These are phyloP conservation scores for Fraxinus latifolia DNA, from an alignment of 305 asterid genomes.

Conservation along the genomic window DNA sequence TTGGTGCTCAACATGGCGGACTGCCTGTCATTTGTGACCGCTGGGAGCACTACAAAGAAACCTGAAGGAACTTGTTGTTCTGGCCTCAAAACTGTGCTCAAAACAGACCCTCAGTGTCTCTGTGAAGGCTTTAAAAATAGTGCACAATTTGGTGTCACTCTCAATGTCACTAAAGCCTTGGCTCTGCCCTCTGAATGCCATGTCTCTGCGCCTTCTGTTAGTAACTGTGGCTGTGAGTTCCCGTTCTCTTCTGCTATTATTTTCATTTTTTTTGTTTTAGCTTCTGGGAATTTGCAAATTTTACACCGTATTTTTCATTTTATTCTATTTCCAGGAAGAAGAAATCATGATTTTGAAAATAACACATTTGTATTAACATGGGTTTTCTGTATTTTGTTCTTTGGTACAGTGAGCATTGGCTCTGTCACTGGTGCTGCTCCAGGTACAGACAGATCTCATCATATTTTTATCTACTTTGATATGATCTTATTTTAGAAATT, in stretches of 20 bases:
- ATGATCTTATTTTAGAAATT: too few species aligned
- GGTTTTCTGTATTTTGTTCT: background rate
- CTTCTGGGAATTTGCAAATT: too few species aligned
- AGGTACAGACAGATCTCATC: background rate
- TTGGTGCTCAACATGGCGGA: slow-evolving; percentile 64
- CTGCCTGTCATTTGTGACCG: slow-evolving; percentile 64
- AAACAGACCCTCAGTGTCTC: slow-evolving; percentile 63
- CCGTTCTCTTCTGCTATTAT: background rate
- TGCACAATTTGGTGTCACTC: slow-evolving; percentile 72
- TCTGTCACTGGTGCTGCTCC: slow-evolving; percentile 4
- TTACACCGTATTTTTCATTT: too few species aligned
- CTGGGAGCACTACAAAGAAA: slow-evolving; percentile 49
- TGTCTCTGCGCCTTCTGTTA: slow-evolving; percentile 60
- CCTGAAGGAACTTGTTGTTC: slow-evolving; percentile 70
- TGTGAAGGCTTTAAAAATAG: slow-evolving; percentile 73
- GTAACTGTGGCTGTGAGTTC: slow-evolving; percentile 63
- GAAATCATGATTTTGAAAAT: too few species aligned
- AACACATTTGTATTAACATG: background rate
- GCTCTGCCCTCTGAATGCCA: slow-evolving; percentile 77
- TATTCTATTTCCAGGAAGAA: too few species aligned
- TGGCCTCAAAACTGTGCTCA: slow-evolving; percentile 71
- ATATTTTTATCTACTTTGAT: too few species aligned
- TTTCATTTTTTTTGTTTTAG: background rate
- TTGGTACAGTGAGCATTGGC: slow-evolving; percentile 4
- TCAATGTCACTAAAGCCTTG: slow-evolving; percentile 66